Evolutionary conservation across 805 yeast species (phyloP), one percentile per base, ranked within the genome.

Genomic region (Zygoascus ofunaensis): DNA sequence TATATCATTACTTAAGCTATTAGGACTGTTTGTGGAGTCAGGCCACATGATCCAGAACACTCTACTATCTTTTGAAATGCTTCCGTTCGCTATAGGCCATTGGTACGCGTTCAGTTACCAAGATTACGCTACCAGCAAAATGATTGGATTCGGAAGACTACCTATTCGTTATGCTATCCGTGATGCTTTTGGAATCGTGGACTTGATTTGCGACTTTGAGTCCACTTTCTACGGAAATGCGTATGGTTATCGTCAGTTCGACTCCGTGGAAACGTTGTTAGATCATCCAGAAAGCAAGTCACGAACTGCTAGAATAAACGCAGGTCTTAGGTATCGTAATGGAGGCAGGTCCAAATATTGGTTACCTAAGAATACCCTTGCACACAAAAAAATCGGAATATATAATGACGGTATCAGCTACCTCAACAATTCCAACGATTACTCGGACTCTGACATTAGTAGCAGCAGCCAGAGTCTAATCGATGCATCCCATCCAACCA

Each of bases 61-160:
- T 0, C 59, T 87, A 34, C 65, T 92, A 48, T 86, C 95, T 57
- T 65, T 84, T 18, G 98, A 92, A 57, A 72, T 92, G 69, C 70
- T 87, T 19, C 83, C 78, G 2, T 90, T 92, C 67, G 87, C 97
- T 0, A 62, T 82, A 20, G 81, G 92, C n/a, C 97, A 92, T 64
- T 80, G 87, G 80, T 59, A 70, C 38, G 87, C 97, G 0, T 92
- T 92, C 61, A 77, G 87, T 4, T 83, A 82, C 63, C 64, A 66
- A 2, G 92, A 86, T 34, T 92, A 82, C 59, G 74, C 80, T 2
- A 69, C 76, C 2, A 60, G 73, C 7, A 65, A 64, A 10, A 64
- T 82, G 41, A 87, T 92, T 0, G 81, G 80, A 26, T 81, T 86
- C 34, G 82, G 79, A 0, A 66, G 95, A 37, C 55, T 89, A 42